Conservation (phyloP, 2,329 filamentous ascomycete genomes). For the Aspergillus sp. region DNA sequence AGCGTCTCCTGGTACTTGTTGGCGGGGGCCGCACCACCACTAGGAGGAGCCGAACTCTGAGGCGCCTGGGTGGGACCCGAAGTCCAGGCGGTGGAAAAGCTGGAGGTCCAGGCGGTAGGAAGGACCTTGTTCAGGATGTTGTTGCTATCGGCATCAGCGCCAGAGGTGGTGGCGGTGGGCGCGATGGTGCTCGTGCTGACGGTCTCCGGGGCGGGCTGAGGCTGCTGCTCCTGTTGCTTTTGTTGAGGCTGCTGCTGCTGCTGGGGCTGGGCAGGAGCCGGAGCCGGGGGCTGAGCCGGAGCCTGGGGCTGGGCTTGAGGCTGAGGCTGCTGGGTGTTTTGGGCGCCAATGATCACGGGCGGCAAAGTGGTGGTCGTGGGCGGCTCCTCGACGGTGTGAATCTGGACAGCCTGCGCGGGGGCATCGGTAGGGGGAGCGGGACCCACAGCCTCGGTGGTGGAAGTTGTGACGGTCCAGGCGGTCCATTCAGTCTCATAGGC, state of each 20-base stretch:
- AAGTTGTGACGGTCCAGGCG: constrained; percentile 30
- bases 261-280: too few relatives aligned
- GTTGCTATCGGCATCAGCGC: background rate
- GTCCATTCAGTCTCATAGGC: constrained; percentile 30
- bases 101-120: background rate
- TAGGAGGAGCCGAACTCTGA: constrained; percentile 27
- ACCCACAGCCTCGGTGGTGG: constrained; percentile 17
- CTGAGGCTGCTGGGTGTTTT: too few relatives aligned
- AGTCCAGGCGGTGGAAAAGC: constrained; percentile 6
- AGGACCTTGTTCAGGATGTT: background rate
- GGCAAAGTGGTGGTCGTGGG: too few relatives aligned
- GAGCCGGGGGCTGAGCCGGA: too few relatives aligned
- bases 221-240: background rate
- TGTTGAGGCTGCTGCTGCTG: too few relatives aligned
- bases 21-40: constrained; percentile 31
- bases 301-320: too few relatives aligned
- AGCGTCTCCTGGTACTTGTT: constrained; percentile 28
- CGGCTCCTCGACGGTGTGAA: too few relatives aligned
- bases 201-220: background rate
- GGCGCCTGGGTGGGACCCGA: constrained; percentile 10
- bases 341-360: too few relatives aligned
- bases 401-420: constrained; percentile 1
- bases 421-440: constrained; percentile 7
- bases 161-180: background rate
- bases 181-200: background rate